phyloP scores from a whole-genome alignment of 352 stramenopile genomes.

The Phytophthora syringae region DNA sequence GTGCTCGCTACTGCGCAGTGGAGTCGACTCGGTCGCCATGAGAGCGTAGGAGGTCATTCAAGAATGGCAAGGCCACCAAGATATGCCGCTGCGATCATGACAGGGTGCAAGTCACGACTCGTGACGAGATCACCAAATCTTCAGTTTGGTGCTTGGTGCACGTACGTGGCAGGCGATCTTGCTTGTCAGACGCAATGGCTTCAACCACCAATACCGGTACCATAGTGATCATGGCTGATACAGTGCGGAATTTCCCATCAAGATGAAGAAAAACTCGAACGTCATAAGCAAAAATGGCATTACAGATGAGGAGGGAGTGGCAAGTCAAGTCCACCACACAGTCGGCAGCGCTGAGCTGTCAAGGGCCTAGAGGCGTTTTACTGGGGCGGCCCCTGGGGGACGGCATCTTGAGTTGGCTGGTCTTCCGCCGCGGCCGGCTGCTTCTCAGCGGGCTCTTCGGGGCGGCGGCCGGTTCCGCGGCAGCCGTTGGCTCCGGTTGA shows the following conservation, averaged over 20 bases:
- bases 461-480: slow-evolving; percentile 3
- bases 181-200: neutral
- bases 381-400: slow-evolving; percentile 3
- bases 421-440: too few relatives aligned
- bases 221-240: too few relatives aligned
- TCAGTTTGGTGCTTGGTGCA: slow-evolving; percentile 30
- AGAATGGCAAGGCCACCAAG: neutral
- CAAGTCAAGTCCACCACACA: neutral
- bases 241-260: too few relatives aligned
- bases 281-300: slow-evolving; percentile 29
- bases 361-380: slow-evolving; percentile 10
- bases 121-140: slow-evolving; percentile 13
- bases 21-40: slow-evolving; percentile 38
- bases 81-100: neutral
- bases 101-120: neutral
- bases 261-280: neutral
- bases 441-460: too few relatives aligned
- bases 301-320: slow-evolving; percentile 11
- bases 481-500: neutral
- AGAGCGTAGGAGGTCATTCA: neutral
- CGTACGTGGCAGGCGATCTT: slow-evolving; percentile 14
- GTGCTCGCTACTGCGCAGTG: slow-evolving; percentile 21
- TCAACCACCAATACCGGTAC: too few relatives aligned
- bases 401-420: neutral
- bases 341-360: neutral